phyloP scores from a whole-genome alignment of 345 rosid genomes.

The Salix caprea region DNA sequence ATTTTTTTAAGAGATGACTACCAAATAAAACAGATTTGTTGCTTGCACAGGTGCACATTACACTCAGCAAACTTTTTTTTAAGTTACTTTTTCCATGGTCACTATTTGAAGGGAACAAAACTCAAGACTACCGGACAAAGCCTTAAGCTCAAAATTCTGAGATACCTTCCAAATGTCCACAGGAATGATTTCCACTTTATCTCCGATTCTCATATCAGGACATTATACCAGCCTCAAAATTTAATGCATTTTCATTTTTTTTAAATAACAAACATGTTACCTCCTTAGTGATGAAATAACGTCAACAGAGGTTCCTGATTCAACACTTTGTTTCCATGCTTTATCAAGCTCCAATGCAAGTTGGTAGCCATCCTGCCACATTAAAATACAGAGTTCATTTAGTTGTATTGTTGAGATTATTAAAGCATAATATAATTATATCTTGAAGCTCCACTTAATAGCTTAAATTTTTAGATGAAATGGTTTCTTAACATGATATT shows the following conservation, averaged over 20 bases:
- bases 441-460: too few relatives aligned
- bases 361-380: constrained; percentile 78
- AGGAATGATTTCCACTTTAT: neutral
- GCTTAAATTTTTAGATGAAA: too few relatives aligned
- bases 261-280: constrained; percentile 25
- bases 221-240: neutral
- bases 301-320: constrained; percentile 52
- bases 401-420: neutral
- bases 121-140: neutral
- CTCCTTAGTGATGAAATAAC: constrained; percentile 67
- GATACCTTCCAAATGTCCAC: neutral
- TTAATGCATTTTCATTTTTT: neutral
- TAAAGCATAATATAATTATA: too few relatives aligned
- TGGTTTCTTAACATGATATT: too few relatives aligned
- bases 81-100: neutral
- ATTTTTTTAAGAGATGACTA: neutral
- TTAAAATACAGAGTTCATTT: neutral
- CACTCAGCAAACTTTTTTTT: neutral
- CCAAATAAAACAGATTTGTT: neutral
- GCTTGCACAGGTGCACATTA: neutral
- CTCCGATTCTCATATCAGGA: neutral
- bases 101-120: neutral
- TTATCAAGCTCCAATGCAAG: constrained; percentile 77
- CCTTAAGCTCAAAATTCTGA: neutral
- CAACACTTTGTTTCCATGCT: constrained; percentile 56